Evolutionary conservation across 2,329 filamentous ascomycete genomes (phyloP), one percentile per base, ranked within the genome.

Genomic region (Hymenotorrendiella dingleyae): DNA sequence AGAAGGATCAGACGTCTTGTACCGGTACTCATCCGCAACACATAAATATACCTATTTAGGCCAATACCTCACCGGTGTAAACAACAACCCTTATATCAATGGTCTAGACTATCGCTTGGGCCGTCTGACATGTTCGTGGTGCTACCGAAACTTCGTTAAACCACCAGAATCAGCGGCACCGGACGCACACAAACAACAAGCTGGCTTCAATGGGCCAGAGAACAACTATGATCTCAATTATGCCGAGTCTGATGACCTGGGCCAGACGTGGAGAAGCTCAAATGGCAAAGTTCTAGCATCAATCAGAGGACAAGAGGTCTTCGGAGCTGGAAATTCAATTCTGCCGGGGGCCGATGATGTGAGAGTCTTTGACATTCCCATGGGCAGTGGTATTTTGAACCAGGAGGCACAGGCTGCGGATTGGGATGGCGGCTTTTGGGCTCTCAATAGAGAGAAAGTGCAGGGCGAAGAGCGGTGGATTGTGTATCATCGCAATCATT

Each of bases 221-320:
- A 57, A 59, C 24, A 55, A 58, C 30, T 44, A 44, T 34, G 53
- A 55, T 46, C 40, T 57, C 23, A 50, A 50, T 29, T 58, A 55
- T 45, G 50, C 49, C 8, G 56, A 39, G 29, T 56, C 52, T 4
- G 50, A 55, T 29, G 52, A 57, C 28, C 16, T 38, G 4, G 54
- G 54, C 1, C 20, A 38, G 12, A 50, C 46, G 11, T 58, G 55
- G 55, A 52, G 47, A 32, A 48, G 27, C 12, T 51, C 49, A 30
- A 38, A 40, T 23, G 50, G 54, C 16, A 16, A n/a, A 4, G 32
- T 40, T 4, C 16, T 55, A 12, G 56, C 50, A 21, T 39, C 36
- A 23, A 42, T 50, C 12, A 33, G 32, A 21, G 33, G 17, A 27
- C 16, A 34, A 20, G 2, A 22, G 35, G 37, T 21, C 2, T 27